A percentile compares a stretch with the other conserved stretches of the same genome.
These are phyloP conservation scores for Dysphania ambrosioides DNA, from an alignment of 148 eudicot genomes.

Conservation along the genomic window DNA sequence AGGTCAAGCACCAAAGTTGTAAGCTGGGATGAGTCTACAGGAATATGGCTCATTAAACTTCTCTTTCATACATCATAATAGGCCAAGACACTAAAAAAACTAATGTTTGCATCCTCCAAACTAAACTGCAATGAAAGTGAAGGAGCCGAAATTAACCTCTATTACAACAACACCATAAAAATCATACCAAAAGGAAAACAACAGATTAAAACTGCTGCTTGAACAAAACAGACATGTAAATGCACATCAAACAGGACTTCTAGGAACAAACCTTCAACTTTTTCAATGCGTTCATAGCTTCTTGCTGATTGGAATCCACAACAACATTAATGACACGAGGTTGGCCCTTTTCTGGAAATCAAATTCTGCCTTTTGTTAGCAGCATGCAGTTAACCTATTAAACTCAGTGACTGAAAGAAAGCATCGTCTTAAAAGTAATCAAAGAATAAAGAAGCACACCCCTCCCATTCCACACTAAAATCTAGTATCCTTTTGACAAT, in stretches of 20 bases:
- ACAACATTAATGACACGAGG: constrained; percentile 47
- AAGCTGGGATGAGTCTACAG: not conserved
- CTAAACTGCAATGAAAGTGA: no score
- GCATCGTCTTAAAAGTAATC: not conserved
- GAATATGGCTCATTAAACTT: not conserved
- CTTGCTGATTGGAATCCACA: constrained; percentile 73
- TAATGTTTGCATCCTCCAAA: no score
- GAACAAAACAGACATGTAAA: not conserved
- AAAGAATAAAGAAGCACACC: constrained; percentile 2
- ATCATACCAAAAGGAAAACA: not conserved
- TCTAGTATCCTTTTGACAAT: not conserved
- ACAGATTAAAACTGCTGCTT: constrained; percentile 3
- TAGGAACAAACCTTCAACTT: constrained; percentile 69
- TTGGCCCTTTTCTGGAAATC: constrained; percentile 37
- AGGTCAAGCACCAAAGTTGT: not conserved
- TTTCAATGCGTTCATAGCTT: constrained; percentile 63
- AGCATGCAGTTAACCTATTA: no score
- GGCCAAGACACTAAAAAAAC: not conserved
- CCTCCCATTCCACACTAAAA: not conserved
- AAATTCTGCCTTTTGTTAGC: not conserved
- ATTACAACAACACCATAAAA: not conserved
- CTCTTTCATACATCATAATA: not conserved
- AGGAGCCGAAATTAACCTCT: not conserved
- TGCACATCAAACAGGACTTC: constrained; percentile 21
- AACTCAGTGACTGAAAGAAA: not conserved